Evolutionary conservation across 2,329 filamentous ascomycete genomes (phyloP).

Genomic region (Teratosphaeria destructans): DNA sequence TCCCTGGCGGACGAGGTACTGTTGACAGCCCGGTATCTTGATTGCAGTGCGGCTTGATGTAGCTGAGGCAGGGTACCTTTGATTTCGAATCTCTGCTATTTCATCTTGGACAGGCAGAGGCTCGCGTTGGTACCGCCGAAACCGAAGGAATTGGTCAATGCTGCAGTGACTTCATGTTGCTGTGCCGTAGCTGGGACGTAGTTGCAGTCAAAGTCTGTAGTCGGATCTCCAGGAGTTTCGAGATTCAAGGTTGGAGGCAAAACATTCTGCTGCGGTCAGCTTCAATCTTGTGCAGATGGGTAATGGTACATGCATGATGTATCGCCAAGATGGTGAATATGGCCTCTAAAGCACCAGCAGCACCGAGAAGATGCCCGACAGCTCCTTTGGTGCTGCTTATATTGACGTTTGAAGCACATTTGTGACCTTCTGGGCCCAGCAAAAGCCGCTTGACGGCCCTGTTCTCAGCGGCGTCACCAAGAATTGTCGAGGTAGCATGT

Average conservation of each 20-base stretch:
- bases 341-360: conserved; percentile 82
- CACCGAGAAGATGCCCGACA: conserved; percentile 81
- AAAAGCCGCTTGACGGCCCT: conserved; percentile 69
- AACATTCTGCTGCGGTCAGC: conserved; percentile 45
- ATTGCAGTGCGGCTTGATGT: background rate
- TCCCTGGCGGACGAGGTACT: background rate
- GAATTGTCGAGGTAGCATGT: conserved; percentile 76
- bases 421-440: conserved; percentile 58
- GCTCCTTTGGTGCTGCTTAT: conserved; percentile 93
- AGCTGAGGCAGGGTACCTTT: conserved; percentile 7
- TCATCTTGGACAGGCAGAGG: conserved; percentile 57
- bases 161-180: conserved; percentile 58
- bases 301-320: conserved; percentile 50
- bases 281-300: background rate
- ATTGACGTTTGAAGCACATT: conserved; percentile 54
- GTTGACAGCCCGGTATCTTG: background rate
- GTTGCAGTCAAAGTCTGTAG: conserved; percentile 65
- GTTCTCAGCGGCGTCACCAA: conserved; percentile 85
- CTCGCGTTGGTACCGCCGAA: conserved; percentile 95
- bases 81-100: conserved; percentile 1
- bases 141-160: conserved; percentile 90
- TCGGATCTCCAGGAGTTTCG: conserved; percentile 47
- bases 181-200: conserved; percentile 69
- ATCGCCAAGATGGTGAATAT: conserved; percentile 75
- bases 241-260: conserved; percentile 86